Percentiles rank a stretch among this genome's conserved stretches.
phyloP scores from a whole-genome alignment of 139 green algal genomes.

The Chlorella ohadii region DNA sequence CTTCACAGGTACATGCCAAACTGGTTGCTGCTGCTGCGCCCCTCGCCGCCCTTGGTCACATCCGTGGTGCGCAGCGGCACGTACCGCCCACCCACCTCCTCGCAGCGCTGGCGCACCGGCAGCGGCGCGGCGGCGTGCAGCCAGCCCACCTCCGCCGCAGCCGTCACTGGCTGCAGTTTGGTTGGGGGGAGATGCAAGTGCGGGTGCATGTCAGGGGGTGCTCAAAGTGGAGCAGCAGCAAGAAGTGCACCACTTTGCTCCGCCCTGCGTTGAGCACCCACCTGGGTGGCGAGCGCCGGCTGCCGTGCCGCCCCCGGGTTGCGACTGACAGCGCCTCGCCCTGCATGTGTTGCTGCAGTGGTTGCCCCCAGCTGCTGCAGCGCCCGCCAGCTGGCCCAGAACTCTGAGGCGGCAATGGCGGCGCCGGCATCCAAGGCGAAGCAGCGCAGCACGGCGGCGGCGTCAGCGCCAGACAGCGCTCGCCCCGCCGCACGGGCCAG shows the following conservation, averaged over 20 bases:
- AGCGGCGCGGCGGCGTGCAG: neutral
- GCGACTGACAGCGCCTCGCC: neutral
- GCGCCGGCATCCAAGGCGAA: slow-evolving; percentile 12
- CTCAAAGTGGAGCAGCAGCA: too few relatives aligned
- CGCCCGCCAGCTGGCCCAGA: neutral
- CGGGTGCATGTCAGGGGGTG: too few relatives aligned
- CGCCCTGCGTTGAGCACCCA: neutral
- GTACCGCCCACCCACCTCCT: neutral
- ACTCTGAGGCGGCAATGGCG: slow-evolving; percentile 3
- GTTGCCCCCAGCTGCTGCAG: slow-evolving; percentile 10
- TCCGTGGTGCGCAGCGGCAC: slow-evolving; percentile 17
- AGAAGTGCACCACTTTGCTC: too few relatives aligned
- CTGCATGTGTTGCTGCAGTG: neutral
- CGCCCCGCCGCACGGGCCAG: slow-evolving; percentile 5
- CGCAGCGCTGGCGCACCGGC: neutral
- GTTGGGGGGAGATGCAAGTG: too few relatives aligned
- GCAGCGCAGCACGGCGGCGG: neutral
- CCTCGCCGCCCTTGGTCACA: slow-evolving; percentile 24
- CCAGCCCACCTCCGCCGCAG: slow-evolving; percentile 20
- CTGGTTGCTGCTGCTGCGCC: neutral
- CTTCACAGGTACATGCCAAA: slow-evolving; percentile 27
- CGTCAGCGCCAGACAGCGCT: neutral
- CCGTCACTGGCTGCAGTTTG: slow-evolving; percentile 18
- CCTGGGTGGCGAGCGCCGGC: neutral
- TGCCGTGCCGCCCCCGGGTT: neutral